phyloP scores from a whole-genome alignment of 2,329 filamentous ascomycete species.

The Aspergillus awamori region DNA sequence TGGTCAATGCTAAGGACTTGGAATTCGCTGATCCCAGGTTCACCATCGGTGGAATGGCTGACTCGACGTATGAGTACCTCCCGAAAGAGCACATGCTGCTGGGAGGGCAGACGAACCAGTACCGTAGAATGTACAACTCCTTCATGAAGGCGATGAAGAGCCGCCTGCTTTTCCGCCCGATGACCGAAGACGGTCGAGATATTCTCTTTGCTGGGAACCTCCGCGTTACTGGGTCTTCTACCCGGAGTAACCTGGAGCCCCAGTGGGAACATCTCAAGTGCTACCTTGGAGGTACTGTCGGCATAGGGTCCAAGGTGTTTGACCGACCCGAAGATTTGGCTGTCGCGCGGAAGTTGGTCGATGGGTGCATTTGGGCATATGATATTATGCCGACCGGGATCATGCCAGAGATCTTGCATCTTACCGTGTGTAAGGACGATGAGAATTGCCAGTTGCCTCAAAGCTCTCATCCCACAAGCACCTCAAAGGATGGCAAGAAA shows the following conservation, averaged over 20 bases:
- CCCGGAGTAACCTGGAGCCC: constrained; percentile 28
- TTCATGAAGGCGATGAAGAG: constrained; percentile 44
- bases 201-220: constrained; percentile 46
- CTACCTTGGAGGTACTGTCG: constrained; percentile 65
- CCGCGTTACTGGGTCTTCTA: constrained; percentile 20
- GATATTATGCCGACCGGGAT: constrained; percentile 59
- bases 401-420: constrained; percentile 62
- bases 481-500: constrained; percentile 17
- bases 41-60: constrained; percentile 50
- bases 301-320: constrained; percentile 61
- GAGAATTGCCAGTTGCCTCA: constrained; percentile 42
- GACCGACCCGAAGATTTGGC: constrained; percentile 56
- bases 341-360: constrained; percentile 59
- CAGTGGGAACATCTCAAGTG: constrained; percentile 62
- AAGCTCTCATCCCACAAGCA: constrained; percentile 13
- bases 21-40: constrained; percentile 39
- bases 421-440: constrained; percentile 52
- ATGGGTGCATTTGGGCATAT: constrained; percentile 66
- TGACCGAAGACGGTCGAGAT: constrained; percentile 43
- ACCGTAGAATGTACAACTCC: constrained; percentile 47
- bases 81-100: constrained; percentile 53
- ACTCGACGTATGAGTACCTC: constrained; percentile 55
- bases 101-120: constrained; percentile 45
- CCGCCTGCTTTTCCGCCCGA: constrained; percentile 49
- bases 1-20: constrained; percentile 60